Evolutionary conservation across 169 alveolate species (phyloP), one percentile per base, ranked within the genome.

Genomic region (Pseudocohnilembus persalinus): DNA sequence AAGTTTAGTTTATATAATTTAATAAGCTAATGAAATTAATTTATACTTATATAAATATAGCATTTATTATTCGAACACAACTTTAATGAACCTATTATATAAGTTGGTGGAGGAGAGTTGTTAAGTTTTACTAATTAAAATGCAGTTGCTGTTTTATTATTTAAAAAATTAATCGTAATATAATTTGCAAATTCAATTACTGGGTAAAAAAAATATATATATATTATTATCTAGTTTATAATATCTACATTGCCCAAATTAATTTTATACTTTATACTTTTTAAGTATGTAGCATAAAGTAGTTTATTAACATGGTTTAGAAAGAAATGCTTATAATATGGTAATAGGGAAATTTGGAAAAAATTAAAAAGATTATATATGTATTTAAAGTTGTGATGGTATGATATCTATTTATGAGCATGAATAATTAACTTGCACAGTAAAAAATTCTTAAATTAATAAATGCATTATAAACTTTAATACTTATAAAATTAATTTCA

Each of bases 341-440:
- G 72, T 77, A 31, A 31, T 33, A 33, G 82, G 82, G 0, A 16
- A 33, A 11, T 77, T 77, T 31, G 82, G 82, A 32, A 31, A 68
- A 33, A 20, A 63, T 31, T 31, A 0, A 77, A 77, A 77, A 77
- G 82, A 77, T 33, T 27, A 25, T 33, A 77, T 77, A 33, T 77
- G 82, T 77, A 72, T 77, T 0, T 77, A 77, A 34, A 77, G 82
- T 25, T 77, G 82, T 77, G 82, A 77, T 77, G 82, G 82, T 26
- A 33, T 77, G 29, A 64, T 77, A 26, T 31, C 63, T 31, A 77
- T 77, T 33, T n/a, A 33, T 27, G 82, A 77, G 33, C 63, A 63
- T 27, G 82, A 77, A 31, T 32, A 77, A 33, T n/a, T 77, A 25
- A 77, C 73, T 29, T 49, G 68, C 20, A 11, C 4, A 11, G 68